Percentiles rank a stretch among this genome's conserved stretches.
Evolutionary conservation across 202 grass and related monocot species (phyloP).

Genomic region (Zoysia matrella): DNA sequence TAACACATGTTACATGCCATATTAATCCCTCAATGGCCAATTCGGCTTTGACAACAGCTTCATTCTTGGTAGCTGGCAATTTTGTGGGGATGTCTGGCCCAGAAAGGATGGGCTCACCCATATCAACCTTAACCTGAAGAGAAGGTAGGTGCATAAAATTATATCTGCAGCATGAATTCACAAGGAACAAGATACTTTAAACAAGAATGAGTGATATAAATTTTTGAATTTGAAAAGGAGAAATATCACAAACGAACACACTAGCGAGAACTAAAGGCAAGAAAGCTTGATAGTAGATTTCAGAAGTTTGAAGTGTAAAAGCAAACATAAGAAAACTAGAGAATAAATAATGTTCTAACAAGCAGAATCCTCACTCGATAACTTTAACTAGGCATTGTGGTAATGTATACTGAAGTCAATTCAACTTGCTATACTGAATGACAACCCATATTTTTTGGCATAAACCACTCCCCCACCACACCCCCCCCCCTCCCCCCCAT

Average conservation of each 20-base stretch:
- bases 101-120: no score
- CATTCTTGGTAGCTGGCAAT: conserved; percentile 66
- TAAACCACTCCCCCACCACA: no score
- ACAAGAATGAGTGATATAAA: conserved; percentile 25
- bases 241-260: neutral
- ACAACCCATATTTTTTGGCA: neutral
- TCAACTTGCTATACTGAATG: neutral
- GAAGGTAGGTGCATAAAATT: conserved; percentile 26
- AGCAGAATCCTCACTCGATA: neutral
- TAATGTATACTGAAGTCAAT: neutral
- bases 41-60: conserved; percentile 75
- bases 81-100: conserved; percentile 57
- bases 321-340: conserved; percentile 6
- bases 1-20: conserved; percentile 98
- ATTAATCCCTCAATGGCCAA: conserved; percentile 70
- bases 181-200: conserved; percentile 10
- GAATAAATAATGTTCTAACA: conserved; percentile 11
- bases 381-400: neutral
- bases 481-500: no score
- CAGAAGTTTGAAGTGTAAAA: neutral
- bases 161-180: conserved; percentile 16
- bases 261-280: neutral
- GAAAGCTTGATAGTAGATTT: conserved; percentile 12
- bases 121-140: neutral
- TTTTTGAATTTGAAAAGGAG: conserved; percentile 3